Evolutionary conservation across 225 moss, liverwort and hornwort species (phyloP).

Genomic region (Anthoceros angustus): DNA sequence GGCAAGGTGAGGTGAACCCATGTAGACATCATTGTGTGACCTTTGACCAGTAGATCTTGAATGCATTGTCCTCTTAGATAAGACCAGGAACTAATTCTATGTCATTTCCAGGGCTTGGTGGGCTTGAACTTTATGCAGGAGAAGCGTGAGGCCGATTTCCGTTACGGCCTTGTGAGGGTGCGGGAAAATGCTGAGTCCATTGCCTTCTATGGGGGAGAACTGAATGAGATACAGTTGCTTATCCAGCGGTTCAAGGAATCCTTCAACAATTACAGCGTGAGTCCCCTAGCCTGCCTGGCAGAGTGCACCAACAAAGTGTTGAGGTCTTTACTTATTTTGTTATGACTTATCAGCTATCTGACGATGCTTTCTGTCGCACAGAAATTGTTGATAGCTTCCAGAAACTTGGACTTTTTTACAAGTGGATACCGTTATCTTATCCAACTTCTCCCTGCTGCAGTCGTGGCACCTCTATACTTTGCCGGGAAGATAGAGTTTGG

Average conservation of each 20-base stretch:
- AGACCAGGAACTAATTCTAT: background rate
- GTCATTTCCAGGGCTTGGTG: constrained; percentile 48
- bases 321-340: background rate
- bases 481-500: constrained; percentile 88
- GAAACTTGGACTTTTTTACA: constrained; percentile 95
- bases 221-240: constrained; percentile 62
- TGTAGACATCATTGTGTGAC: too few species aligned
- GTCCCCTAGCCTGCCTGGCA: constrained; percentile 25
- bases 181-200: constrained; percentile 92
- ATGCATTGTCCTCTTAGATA: background rate
- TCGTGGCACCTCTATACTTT: constrained; percentile 89
- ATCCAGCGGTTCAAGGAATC: constrained; percentile 60
- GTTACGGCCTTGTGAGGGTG: constrained; percentile 54
- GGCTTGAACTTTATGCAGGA: constrained; percentile 89
- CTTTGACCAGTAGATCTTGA: background rate
- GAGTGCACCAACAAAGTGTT: too few species aligned
- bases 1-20: constrained; percentile 44
- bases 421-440: constrained; percentile 95
- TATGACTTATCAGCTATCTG: background rate
- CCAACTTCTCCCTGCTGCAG: constrained; percentile 93
- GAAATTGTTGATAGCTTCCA: constrained; percentile 69
- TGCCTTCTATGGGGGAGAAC: constrained; percentile 83
- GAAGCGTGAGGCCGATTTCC: constrained; percentile 72
- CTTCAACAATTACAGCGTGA: constrained; percentile 79
- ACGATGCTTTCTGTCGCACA: constrained; percentile 27